Conservation (phyloP, 2,329 filamentous ascomycete genomes). For the Fusarium floridanum region DNA sequence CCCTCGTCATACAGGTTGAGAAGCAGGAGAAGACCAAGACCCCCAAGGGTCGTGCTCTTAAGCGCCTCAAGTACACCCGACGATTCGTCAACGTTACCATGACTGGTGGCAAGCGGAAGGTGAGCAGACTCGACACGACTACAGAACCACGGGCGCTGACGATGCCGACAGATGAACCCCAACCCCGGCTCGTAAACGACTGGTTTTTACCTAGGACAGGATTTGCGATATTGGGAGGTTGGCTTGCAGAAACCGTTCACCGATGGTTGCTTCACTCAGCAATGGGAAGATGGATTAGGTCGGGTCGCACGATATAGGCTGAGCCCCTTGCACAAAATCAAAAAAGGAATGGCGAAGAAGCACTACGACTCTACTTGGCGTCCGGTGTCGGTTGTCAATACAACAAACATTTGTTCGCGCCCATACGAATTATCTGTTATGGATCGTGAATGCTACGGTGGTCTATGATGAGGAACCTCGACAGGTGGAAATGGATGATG, state of each 20-base stretch:
- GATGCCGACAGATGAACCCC: conserved; percentile 80
- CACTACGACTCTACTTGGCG: conserved; percentile 55
- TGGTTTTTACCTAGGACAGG: conserved; percentile 31
- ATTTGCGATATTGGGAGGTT: conserved; percentile 48
- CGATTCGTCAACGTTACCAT: conserved; percentile 98
- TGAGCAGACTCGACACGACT: conserved; percentile 57
- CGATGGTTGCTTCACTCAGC: conserved; percentile 50
- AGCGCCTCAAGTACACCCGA: conserved; percentile 95
- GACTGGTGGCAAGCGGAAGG: conserved; percentile 99
- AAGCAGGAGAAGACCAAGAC: conserved; percentile 95
- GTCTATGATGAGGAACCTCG: not conserved
- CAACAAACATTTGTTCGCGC: conserved; percentile 53
- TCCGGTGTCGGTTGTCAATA: conserved; percentile 60
- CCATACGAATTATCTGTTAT: conserved; percentile 10
- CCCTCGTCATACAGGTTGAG: conserved; percentile 73
- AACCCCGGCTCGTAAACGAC: conserved; percentile 78
- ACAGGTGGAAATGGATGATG: not conserved
- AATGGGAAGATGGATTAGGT: conserved; percentile 54
- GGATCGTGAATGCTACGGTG: conserved; percentile 29
- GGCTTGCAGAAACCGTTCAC: conserved; percentile 50
- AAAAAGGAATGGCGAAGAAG: conserved; percentile 53
- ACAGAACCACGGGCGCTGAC: conserved; percentile 41
- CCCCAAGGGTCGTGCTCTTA: conserved; percentile 97
- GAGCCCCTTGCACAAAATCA: conserved; percentile 48
- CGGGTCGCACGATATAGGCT: conserved; percentile 52